Base-by-base conservation (phyloP, 306 rosid genomes). In the Sophora flavescens region DNA sequence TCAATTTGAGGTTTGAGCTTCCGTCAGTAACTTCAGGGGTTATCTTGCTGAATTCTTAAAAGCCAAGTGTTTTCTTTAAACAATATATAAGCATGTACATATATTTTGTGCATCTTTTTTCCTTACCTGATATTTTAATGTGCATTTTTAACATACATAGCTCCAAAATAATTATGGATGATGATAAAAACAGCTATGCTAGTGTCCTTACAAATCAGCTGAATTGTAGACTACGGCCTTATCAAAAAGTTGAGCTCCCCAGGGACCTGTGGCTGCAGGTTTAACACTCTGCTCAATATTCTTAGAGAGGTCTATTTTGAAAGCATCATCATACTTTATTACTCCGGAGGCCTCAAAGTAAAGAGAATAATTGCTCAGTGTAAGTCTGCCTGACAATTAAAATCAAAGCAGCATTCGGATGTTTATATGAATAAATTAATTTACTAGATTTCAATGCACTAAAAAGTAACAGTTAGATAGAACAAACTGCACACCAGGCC, bases 241-340 rank as follows among this genome's bases (percentile, higher is more conserved):
- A 91, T 96, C 97, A 67, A 83, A 96, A 68, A 96, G 87, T 39
- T 93, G 98, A 53, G 98, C 98, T 65, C 98, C 99, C 97, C 97
- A 96, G 4, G 99, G 99, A 33, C 97, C 99, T 6, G 98, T 96
- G 15, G 97, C 86, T 58, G 65, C 77, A 54, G 96, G 83, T 68
- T 81, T 87, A 82, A 96, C 88, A 42, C 75, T 86, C 73, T 89
- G 93, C 57, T 79, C 85, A 3, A 42, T 63, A 62, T 89, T 78
- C 83, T 76, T 78, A 9, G 85, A 87, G 53, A 92, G 91, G 82
- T 92, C 93, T 39, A 96, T 89, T 83, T 89, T 93, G 47, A 96
- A 16, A 32, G 99, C 98, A 79, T 91, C 89, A 39, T 89, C 98
- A 17, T 90, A 96, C 6, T 84, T 78, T 54, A 92, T 50, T 33